These are phyloP conservation scores for Calonectria multiphialidica DNA, from an alignment of 2,329 filamentous ascomycete species.

Conservation along the genomic window DNA sequence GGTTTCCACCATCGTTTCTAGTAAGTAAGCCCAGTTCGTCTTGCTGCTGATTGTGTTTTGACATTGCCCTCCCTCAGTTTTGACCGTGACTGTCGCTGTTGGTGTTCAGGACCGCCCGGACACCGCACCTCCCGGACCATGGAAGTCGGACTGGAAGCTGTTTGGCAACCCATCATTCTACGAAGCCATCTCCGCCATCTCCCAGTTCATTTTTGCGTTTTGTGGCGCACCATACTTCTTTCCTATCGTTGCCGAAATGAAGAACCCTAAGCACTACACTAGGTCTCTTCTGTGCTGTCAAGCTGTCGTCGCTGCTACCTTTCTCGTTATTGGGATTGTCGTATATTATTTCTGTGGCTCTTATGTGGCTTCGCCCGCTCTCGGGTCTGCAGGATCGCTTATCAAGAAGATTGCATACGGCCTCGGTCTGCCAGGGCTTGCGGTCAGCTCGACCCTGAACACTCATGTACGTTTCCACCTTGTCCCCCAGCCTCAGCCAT, in stretches of 20 bases:
- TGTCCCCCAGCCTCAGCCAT: conserved; percentile 44
- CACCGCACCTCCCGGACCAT: conserved; percentile 24
- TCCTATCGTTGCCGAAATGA: conserved; percentile 47
- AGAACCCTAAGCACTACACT: conserved; percentile 40
- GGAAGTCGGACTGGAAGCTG: too few relatives aligned
- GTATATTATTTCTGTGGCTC: conserved; percentile 60
- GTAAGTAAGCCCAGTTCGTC: background rate
- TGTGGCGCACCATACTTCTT: conserved; percentile 50
- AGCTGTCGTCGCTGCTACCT: conserved; percentile 46
- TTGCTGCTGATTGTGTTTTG: background rate
- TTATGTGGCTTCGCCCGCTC: conserved; percentile 58
- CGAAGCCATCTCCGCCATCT: conserved; percentile 46
- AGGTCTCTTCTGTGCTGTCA: conserved; percentile 39
- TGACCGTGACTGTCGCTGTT: conserved; percentile 36
- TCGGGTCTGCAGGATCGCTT: conserved; percentile 55
- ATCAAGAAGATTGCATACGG: conserved; percentile 60
- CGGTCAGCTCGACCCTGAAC: too few relatives aligned
- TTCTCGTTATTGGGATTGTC: conserved; percentile 49
- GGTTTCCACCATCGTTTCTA: conserved; percentile 18
- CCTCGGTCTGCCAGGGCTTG: conserved; percentile 42
- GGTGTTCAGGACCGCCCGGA: conserved; percentile 32
- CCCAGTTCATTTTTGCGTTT: conserved; percentile 51
- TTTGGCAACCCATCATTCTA: conserved; percentile 45
- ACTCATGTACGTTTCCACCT: too few relatives aligned
- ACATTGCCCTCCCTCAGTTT: conserved; percentile 17